These are phyloP conservation scores for Davidsoniella eucalypti DNA, from an alignment of 2,329 filamentous ascomycete genomes.

Conservation along the genomic window DNA sequence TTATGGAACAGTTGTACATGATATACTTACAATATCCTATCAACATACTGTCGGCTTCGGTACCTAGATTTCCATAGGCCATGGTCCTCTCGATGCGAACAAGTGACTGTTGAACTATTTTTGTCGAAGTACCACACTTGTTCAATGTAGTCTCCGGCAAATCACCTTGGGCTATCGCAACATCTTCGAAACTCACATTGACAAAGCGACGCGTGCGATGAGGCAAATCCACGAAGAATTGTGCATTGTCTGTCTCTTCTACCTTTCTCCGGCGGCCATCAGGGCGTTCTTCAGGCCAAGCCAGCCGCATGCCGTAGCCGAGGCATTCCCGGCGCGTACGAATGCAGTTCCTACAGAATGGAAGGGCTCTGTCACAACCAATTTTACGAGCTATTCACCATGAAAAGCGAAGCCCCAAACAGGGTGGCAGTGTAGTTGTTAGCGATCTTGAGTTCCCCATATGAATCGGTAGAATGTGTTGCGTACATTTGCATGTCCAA, in stretches of 20 bases:
- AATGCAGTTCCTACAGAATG: conserved; percentile 27
- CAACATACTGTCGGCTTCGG: not conserved
- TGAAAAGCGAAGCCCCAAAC: not conserved
- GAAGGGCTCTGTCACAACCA: conserved; percentile 28
- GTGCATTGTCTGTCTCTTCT: conserved; percentile 16
- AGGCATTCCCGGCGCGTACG: conserved; percentile 25
- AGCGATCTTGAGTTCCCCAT: not conserved
- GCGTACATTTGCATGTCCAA: conserved; percentile 8
- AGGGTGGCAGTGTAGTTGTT: not conserved
- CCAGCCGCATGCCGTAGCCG: conserved; percentile 29
- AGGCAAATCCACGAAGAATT: conserved; percentile 22
- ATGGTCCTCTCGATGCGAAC: not conserved
- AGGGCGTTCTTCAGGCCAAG: conserved; percentile 28
- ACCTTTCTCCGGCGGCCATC: conserved; percentile 25
- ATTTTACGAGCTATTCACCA: conserved; percentile 27
- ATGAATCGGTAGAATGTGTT: not conserved
- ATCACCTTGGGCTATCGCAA: conserved; percentile 13
- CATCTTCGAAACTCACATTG: conserved; percentile 24
- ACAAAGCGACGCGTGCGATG: conserved; percentile 13
- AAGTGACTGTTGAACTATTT: not conserved
- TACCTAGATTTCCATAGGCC: not conserved
- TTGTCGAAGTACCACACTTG: not conserved
- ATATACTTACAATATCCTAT: conserved; percentile 4
- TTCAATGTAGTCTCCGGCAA: not conserved
- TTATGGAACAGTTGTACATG: not conserved